These are phyloP conservation scores for Aspergillus homomorphus DNA, from an alignment of 495 filamentous ascomycete genomes.

Conservation along the genomic window DNA sequence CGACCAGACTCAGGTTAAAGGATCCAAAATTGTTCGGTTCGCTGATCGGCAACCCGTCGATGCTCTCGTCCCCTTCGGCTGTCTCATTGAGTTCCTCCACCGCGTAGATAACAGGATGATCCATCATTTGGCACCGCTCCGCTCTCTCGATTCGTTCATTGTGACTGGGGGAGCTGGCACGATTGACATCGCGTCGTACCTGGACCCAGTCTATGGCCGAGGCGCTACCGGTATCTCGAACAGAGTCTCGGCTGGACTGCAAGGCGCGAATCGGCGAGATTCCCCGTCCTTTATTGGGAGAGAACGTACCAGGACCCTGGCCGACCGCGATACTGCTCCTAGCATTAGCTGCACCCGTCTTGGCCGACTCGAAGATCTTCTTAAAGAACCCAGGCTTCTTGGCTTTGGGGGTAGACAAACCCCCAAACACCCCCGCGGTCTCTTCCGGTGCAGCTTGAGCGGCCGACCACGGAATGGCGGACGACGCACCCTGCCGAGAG, in stretches of 20 bases:
- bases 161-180: conserved; percentile 85
- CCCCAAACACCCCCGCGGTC: conserved; percentile 60
- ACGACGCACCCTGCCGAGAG: conserved; percentile 53
- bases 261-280: conserved; percentile 35
- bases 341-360: conserved; percentile 86
- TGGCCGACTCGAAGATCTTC: conserved; percentile 91
- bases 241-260: conserved; percentile 43
- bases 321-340: conserved; percentile 76
- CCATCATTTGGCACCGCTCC: conserved; percentile 94
- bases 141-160: conserved; percentile 82
- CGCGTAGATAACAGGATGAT: conserved; percentile 80
- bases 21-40: conserved; percentile 78
- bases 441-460: conserved; percentile 39
- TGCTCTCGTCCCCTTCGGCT: conserved; percentile 87
- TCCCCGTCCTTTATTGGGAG: conserved; percentile 44
- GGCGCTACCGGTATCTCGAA: conserved; percentile 63
- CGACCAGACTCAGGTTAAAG: conserved; percentile 79
- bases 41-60: conserved; percentile 76
- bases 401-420: conserved; percentile 78
- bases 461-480: conserved; percentile 46
- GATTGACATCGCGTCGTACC: conserved; percentile 90
- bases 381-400: conserved; percentile 96
- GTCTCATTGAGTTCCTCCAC: conserved; percentile 83
- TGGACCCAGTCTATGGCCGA: conserved; percentile 86
- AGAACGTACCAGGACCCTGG: conserved; percentile 48